Conservation (phyloP, 495 filamentous ascomycete species). For the Evernia prunastri region DNA sequence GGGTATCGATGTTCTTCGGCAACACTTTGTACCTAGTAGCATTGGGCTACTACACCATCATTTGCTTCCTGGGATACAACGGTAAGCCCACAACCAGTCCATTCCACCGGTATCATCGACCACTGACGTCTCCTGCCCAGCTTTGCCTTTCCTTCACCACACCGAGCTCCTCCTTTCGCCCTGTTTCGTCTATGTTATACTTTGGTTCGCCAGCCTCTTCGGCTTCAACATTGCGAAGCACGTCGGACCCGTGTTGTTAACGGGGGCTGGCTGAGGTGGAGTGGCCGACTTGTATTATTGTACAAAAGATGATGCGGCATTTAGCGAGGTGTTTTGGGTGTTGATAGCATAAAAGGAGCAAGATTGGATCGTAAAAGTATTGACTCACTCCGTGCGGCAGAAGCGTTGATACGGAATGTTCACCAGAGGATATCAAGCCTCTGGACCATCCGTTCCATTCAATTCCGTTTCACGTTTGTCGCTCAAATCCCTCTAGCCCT, state of each 20-base stretch:
- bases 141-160: slow-evolving; percentile 65
- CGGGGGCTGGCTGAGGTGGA: slow-evolving; percentile 19
- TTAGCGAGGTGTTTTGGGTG: slow-evolving; percentile 20
- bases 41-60: slow-evolving; percentile 63
- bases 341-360: slow-evolving; percentile 3
- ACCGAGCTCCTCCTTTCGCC: slow-evolving; percentile 64
- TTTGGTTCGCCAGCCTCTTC: slow-evolving; percentile 59
- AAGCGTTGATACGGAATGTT: neutral
- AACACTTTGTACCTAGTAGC: slow-evolving; percentile 67
- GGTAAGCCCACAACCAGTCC: slow-evolving; percentile 29
- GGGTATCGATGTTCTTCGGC: slow-evolving; percentile 60
- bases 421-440: neutral
- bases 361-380: slow-evolving; percentile 5
- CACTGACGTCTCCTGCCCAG: slow-evolving; percentile 31
- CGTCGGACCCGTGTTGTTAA: slow-evolving; percentile 41
- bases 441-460: too few species aligned
- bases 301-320: slow-evolving; percentile 19
- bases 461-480: neutral
- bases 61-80: slow-evolving; percentile 71
- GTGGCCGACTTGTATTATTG: slow-evolving; percentile 2
- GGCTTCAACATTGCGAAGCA: slow-evolving; percentile 50
- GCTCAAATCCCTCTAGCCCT: neutral
- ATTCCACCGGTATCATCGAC: neutral
- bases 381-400: neutral
- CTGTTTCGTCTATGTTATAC: slow-evolving; percentile 50